Base-by-base conservation (phyloP, 2,329 filamentous ascomycete species). In the Coleophoma crateriformis region DNA sequence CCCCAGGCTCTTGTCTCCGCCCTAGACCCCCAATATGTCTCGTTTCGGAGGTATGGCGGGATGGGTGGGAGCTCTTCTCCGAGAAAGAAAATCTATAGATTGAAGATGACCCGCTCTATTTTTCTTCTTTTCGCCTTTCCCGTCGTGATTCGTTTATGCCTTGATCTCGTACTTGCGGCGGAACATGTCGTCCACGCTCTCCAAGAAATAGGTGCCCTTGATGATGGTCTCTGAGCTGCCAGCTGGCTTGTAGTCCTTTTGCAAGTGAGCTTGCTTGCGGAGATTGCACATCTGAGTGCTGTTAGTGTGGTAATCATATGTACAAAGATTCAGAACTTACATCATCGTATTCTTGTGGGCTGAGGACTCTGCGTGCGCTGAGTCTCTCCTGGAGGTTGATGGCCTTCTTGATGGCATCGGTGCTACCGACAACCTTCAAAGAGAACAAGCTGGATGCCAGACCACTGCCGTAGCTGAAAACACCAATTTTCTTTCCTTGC, bases 141-240 rank as follows among this genome's bases (percentile, higher is more conserved):
- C 33, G 42, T 19, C 13, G 20, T 47, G 80, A 52, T 40, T n/a
- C 15, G 47, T 52, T 55, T 58, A 91, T 68, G 78, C 84, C 79
- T 91, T 88, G 73, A 91, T 67, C 50, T 77, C 72, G 71, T 94
- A 94, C 66, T 80, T 79, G 63, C 88, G 82, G 74, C 87, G 84
- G 84, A 88, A 94, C 87, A 90, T 90, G 61, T 89, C 87, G 64
- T 94, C 88, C 44, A 94, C 79, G 67, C 85, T 83, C 64, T 81
- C 82, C 51, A 94, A 78, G 73, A 91, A 94, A 75, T 92, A 94
- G 19, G 83, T 82, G 51, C 82, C 85, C 52, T 78, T 71, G 53
- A 67, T 66, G 50, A 94, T 78, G 58, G 80, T 87, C 42, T 87
- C 85, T 27, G 76, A 64, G 47, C 82, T 82, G 50, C 88, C 88